Evolutionary conservation across 2,329 filamentous ascomycete species (phyloP).

Genomic region (Cercospora sojina): DNA sequence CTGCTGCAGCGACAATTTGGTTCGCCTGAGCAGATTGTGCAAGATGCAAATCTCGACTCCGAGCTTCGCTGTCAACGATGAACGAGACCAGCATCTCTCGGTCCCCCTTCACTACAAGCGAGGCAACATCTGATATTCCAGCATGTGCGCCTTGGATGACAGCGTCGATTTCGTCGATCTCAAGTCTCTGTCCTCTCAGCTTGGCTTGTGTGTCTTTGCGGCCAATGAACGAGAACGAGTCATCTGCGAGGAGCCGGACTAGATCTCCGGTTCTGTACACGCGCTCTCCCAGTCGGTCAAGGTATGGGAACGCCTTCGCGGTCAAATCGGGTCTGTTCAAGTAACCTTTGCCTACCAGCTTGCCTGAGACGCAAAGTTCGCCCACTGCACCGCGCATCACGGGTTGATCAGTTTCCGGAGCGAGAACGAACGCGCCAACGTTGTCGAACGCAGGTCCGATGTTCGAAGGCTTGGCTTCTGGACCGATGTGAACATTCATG

Average conservation of each 20-base stretch:
- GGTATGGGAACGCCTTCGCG: slow-evolving; percentile 67
- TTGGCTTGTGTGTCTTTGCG: slow-evolving; percentile 91
- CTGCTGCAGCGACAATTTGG: slow-evolving; percentile 32
- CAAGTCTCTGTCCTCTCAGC: slow-evolving; percentile 80
- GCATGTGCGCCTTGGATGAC: slow-evolving; percentile 64
- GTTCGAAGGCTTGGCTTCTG: slow-evolving; percentile 77
- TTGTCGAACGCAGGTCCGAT: slow-evolving; percentile 86
- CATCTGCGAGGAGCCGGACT: slow-evolving; percentile 75
- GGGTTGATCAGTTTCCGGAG: slow-evolving; percentile 65
- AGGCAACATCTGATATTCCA: slow-evolving; percentile 67
- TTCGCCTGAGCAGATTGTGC: slow-evolving; percentile 33
- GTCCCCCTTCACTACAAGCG: slow-evolving; percentile 72
- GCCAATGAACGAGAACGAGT: slow-evolving; percentile 82
- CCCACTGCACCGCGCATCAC: slow-evolving; percentile 78
- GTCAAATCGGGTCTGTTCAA: slow-evolving; percentile 79
- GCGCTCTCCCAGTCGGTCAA: slow-evolving; percentile 48
- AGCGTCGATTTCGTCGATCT: slow-evolving; percentile 88
- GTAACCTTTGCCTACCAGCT: slow-evolving; percentile 86
- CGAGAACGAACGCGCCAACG: slow-evolving; percentile 77
- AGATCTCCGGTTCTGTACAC: slow-evolving; percentile 89
- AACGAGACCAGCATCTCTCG: slow-evolving; percentile 84
- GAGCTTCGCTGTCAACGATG: slow-evolving; percentile 42
- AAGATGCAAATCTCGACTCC: slow-evolving; percentile 37
- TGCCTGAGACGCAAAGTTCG: slow-evolving; percentile 84
- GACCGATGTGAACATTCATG: slow-evolving; percentile 78